Conservation (phyloP, 768 basidiomycete species). For the Mycena indigotica region DNA sequence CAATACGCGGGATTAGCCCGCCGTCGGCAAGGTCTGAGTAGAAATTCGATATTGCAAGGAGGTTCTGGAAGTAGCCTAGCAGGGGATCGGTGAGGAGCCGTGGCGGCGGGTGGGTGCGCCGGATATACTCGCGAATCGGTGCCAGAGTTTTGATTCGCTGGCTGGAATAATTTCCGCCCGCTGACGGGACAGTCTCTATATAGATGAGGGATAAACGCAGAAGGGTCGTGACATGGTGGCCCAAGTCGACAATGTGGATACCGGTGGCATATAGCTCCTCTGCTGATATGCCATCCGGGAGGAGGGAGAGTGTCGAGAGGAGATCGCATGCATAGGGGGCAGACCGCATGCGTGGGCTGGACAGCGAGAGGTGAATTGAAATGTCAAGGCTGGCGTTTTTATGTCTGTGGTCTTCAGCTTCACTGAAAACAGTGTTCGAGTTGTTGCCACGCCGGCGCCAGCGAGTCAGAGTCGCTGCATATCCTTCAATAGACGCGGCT, state of each 20-base stretch:
- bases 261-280: not conserved
- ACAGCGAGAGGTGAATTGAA: not conserved
- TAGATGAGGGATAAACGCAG: not conserved
- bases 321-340: not conserved
- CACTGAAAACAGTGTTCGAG: not conserved
- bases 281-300: not conserved
- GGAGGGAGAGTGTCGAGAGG: not conserved
- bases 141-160: not conserved
- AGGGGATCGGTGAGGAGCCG: not conserved
- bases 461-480: not conserved
- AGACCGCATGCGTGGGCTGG: not conserved
- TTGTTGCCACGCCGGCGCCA: not conserved
- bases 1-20: not conserved
- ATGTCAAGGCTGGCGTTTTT: not conserved
- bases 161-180: too few relatives aligned
- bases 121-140: not conserved
- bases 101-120: not conserved
- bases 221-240: not conserved
- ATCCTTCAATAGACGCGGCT: not conserved
- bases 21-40: not conserved
- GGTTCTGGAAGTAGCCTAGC: not conserved
- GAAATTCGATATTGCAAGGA: not conserved
- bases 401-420: not conserved
- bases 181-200: not conserved
- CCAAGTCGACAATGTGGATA: not conserved